These are phyloP conservation scores for Toxoplasma gondii DNA, from an alignment of 169 alveolate species.

Conservation along the genomic window DNA sequence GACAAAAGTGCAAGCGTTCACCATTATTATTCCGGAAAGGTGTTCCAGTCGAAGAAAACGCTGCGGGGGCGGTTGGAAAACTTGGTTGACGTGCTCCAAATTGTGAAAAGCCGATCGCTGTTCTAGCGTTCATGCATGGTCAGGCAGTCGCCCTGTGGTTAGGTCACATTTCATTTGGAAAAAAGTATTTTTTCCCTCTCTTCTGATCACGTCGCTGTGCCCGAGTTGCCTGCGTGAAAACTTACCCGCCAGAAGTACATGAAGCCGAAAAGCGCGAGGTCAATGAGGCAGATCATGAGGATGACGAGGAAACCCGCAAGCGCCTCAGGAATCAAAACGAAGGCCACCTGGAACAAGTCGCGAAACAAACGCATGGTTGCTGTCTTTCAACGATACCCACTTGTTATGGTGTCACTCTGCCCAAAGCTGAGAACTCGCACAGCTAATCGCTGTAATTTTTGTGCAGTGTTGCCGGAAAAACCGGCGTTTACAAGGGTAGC, in stretches of 20 bases:
- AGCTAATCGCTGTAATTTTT: too few relatives aligned
- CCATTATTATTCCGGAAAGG: background rate
- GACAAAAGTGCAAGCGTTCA: background rate
- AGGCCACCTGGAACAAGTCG: slow-evolving; percentile 61
- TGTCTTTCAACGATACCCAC: too few relatives aligned
- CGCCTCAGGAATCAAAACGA: slow-evolving; percentile 75
- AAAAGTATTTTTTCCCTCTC: background rate
- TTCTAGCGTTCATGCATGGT: too few relatives aligned
- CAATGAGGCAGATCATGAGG: slow-evolving; percentile 76
- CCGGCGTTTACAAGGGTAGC: too few relatives aligned
- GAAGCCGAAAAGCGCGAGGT: slow-evolving; percentile 79
- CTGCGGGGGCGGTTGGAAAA: background rate
- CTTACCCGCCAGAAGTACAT: slow-evolving; percentile 76
- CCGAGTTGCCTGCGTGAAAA: background rate
- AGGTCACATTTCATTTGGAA: too few relatives aligned
- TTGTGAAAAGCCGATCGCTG: background rate
- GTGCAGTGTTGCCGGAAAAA: too few relatives aligned
- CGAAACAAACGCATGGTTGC: background rate
- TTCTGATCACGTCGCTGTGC: background rate
- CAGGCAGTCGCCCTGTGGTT: too few relatives aligned
- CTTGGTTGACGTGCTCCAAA: background rate
- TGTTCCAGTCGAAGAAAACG: background rate
- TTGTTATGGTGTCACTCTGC: too few relatives aligned
- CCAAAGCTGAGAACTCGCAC: too few relatives aligned
- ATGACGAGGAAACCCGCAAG: slow-evolving; percentile 76